Evolutionary conservation across 257 asterid species (phyloP).

Genomic region (Salvia hispanica): DNA sequence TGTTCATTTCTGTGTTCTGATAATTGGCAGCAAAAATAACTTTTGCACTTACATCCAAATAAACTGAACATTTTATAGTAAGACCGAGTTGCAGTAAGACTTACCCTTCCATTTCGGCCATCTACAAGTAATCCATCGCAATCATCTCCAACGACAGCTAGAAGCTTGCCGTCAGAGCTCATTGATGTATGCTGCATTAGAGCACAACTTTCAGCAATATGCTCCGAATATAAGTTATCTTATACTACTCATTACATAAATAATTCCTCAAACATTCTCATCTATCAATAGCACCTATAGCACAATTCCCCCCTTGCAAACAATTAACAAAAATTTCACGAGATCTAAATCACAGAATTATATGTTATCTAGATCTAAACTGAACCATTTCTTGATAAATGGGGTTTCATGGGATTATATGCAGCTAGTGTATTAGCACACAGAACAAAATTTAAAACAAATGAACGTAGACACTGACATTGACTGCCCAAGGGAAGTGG

Average conservation of each 20-base stretch:
- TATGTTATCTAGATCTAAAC: background rate
- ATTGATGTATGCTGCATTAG: slow-evolving; percentile 69
- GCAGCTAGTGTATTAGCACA: background rate
- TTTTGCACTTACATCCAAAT: background rate
- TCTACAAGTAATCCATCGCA: slow-evolving; percentile 63
- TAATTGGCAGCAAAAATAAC: background rate
- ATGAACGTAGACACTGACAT: slow-evolving; percentile 45
- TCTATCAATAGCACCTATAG: background rate
- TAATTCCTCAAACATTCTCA: background rate
- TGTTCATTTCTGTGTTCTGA: background rate
- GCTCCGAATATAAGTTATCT: slow-evolving; percentile 11
- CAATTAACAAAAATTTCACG: background rate
- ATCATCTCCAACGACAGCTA: slow-evolving; percentile 73
- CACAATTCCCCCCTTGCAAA: background rate
- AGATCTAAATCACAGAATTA: too few relatives aligned
- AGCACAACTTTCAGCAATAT: slow-evolving; percentile 16
- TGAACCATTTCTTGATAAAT: background rate
- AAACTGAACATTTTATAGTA: background rate
- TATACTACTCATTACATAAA: background rate
- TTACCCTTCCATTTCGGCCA: slow-evolving; percentile 71
- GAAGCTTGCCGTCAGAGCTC: slow-evolving; percentile 69
- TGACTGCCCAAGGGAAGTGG: slow-evolving; percentile 79
- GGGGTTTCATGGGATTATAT: background rate
- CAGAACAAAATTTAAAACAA: background rate
- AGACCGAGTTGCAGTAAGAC: background rate